Conservation (phyloP, 2,329 filamentous ascomycete species). For the Penicillium sp. region DNA sequence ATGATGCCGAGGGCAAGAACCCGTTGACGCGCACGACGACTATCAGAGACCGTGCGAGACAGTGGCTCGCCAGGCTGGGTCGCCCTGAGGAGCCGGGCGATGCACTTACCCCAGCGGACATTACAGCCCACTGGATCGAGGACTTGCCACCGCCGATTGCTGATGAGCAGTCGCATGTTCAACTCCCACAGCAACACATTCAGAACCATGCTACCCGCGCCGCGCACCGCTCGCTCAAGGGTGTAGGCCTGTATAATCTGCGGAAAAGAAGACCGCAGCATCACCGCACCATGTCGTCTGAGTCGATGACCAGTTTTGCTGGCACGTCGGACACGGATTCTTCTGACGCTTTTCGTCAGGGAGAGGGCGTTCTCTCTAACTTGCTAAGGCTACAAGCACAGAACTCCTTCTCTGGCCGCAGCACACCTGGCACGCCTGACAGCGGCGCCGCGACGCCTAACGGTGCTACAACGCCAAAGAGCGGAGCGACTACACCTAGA, state of each 20-base stretch:
- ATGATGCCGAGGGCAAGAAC: conserved; percentile 10
- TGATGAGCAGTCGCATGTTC: neutral
- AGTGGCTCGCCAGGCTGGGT: conserved; percentile 11
- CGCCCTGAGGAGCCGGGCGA: conserved; percentile 16
- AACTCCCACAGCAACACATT: neutral
- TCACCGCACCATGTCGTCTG: conserved; percentile 12
- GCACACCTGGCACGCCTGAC: conserved; percentile 11
- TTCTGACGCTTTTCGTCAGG: conserved; percentile 20
- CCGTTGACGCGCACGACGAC: conserved; percentile 2
- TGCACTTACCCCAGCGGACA: conserved; percentile 7
- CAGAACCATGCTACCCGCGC: conserved; percentile 17
- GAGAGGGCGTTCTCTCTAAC: conserved; percentile 30
- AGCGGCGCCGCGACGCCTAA: conserved; percentile 17
- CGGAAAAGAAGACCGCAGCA: conserved; percentile 16
- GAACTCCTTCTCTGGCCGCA: conserved; percentile 2
- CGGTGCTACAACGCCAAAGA: conserved; percentile 15
- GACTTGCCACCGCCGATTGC: neutral
- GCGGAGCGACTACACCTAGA: conserved; percentile 16
- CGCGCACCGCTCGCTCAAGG: conserved; percentile 30
- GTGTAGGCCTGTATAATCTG: conserved; percentile 25
- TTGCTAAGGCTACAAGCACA: conserved; percentile 25
- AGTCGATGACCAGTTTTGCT: conserved; percentile 8
- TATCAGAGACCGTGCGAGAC: conserved; percentile 12
- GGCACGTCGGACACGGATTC: conserved; percentile 16
- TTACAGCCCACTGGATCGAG: conserved; percentile 5